These are phyloP conservation scores for Boletus patriciae DNA, from an alignment of 768 basidiomycete genomes.

Conservation along the genomic window DNA sequence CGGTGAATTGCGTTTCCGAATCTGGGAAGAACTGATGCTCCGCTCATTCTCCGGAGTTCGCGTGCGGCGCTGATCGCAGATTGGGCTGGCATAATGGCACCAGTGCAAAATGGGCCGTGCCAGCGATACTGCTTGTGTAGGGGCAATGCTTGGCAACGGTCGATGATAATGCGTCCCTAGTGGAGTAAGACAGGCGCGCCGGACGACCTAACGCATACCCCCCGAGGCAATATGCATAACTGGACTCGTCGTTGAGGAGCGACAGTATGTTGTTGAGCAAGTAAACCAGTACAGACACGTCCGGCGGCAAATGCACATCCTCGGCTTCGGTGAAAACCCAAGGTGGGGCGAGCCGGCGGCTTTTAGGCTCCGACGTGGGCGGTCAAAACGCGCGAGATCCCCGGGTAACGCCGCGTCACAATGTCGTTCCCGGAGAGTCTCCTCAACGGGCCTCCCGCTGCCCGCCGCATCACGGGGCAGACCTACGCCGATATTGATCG, in stretches of 20 bases:
- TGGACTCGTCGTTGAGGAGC: background rate
- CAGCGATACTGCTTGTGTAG: background rate
- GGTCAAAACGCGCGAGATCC: too few species aligned
- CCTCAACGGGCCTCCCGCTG: background rate
- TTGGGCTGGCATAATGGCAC: background rate
- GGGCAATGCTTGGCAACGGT: constrained; percentile 1
- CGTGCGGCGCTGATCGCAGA: constrained; percentile 9
- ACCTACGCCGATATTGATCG: background rate
- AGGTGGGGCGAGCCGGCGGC: too few species aligned
- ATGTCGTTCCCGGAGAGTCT: too few species aligned
- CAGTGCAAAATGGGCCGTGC: background rate
- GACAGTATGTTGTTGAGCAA: background rate
- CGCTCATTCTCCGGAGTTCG: constrained; percentile 4
- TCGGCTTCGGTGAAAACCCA: too few species aligned
- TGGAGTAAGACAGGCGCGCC: constrained; percentile 1
- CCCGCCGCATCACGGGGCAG: background rate
- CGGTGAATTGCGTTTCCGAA: background rate
- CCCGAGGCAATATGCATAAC: background rate
- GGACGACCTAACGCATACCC: background rate
- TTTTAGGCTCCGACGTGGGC: too few species aligned
- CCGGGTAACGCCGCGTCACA: background rate
- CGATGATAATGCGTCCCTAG: background rate
- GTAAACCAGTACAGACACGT: background rate
- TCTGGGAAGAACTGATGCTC: background rate
- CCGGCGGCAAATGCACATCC: background rate